Evolutionary conservation across 345 rosid species (phyloP).

Genomic region (Citrus sp.): DNA sequence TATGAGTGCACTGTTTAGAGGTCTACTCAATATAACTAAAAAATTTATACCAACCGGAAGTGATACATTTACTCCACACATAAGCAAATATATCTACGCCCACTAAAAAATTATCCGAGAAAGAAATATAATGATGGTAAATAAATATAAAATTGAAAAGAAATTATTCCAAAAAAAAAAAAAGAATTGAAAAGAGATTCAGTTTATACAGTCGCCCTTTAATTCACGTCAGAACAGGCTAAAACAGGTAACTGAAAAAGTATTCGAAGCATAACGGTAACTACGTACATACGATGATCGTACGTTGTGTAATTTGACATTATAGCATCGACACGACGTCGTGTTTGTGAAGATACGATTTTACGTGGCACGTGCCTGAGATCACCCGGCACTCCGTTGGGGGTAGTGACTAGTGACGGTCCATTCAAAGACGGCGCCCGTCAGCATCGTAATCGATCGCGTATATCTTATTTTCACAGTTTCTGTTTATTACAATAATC

Average conservation of each 20-base stretch:
- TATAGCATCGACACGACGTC: neutral
- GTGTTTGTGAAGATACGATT: neutral
- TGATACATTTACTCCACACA: too few relatives aligned
- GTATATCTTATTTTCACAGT: neutral
- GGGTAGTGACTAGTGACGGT: constrained; percentile 16
- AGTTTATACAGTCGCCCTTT: too few relatives aligned
- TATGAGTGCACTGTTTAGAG: too few relatives aligned
- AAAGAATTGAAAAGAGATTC: too few relatives aligned
- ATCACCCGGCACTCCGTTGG: neutral
- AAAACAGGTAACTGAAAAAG: neutral
- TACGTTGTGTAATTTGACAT: constrained; percentile 23
- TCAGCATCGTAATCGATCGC: constrained; percentile 14
- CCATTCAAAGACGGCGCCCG: constrained; percentile 38
- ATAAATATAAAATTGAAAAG: too few relatives aligned
- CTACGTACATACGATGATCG: neutral
- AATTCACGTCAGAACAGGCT: neutral
- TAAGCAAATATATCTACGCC: too few relatives aligned
- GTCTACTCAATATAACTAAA: too few relatives aligned
- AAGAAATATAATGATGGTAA: too few relatives aligned
- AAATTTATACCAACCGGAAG: too few relatives aligned
- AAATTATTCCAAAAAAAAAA: too few relatives aligned
- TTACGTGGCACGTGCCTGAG: constrained; percentile 6
- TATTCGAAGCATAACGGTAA: constrained; percentile 7
- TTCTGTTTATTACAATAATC: constrained; percentile 10
- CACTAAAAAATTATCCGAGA: too few relatives aligned